These are phyloP conservation scores for Verticillium zaregamsianum DNA, from an alignment of 2,329 filamentous ascomycete genomes.

Conservation along the genomic window DNA sequence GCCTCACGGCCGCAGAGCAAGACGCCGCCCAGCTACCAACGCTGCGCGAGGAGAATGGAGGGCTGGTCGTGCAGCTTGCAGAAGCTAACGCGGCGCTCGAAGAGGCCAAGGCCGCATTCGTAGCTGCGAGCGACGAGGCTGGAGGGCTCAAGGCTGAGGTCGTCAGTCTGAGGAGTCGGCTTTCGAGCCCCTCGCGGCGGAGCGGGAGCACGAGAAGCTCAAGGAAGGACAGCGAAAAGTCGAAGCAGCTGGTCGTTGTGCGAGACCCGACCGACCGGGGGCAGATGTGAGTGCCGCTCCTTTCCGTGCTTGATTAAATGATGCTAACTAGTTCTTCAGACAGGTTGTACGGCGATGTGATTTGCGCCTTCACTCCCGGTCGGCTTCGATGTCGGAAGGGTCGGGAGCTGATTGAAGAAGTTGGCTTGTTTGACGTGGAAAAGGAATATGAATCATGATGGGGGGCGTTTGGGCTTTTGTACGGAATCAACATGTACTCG, in stretches of 20 bases:
- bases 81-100: constrained; percentile 11
- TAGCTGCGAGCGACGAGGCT: constrained; percentile 9
- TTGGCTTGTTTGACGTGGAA: not conserved
- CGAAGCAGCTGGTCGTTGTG: constrained; percentile 13
- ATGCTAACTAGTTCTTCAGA: constrained; percentile 6
- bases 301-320: not conserved
- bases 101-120: constrained; percentile 7
- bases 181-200: constrained; percentile 9
- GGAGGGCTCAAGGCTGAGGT: constrained; percentile 10
- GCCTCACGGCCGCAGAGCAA: constrained; percentile 2
- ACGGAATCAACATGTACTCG: not conserved
- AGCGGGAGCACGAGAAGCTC: constrained; percentile 5
- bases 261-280: constrained; percentile 12
- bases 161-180: constrained; percentile 5
- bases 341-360: constrained; percentile 13
- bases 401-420: not conserved
- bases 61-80: constrained; percentile 8
- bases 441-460: not conserved
- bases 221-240: constrained; percentile 11
- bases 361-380: constrained; percentile 1
- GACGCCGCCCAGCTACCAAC: constrained; percentile 6
- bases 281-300: constrained; percentile 7
- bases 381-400: constrained; percentile 3
- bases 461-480: not conserved
- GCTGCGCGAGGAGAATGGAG: constrained; percentile 10